Percentiles rank a stretch among this genome's conserved stretches.
Conservation (phyloP, 2,329 filamentous ascomycete species). For the Chrysoporthe puriensis region DNA sequence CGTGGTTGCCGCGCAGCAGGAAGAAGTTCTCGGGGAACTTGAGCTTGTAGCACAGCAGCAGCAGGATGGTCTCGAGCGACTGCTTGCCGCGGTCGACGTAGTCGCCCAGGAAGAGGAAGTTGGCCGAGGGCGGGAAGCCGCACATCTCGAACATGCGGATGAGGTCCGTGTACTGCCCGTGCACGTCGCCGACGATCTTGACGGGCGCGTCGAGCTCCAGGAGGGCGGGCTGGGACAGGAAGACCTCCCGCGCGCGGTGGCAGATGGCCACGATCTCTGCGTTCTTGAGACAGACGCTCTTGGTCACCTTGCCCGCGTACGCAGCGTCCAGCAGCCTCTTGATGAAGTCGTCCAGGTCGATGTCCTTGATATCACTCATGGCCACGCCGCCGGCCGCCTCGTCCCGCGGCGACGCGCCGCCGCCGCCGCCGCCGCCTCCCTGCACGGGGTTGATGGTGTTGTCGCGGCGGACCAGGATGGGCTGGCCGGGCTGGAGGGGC, state of each 20-base stretch:
- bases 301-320: conserved; percentile 95
- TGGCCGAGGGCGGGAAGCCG: conserved; percentile 87
- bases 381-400: conserved; percentile 62
- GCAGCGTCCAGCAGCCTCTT: conserved; percentile 90
- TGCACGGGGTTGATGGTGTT: conserved; percentile 70
- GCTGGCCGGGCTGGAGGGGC: conserved; percentile 76
- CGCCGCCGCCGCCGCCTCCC: conserved; percentile 30
- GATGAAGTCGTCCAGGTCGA: conserved; percentile 97
- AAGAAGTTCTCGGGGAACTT: conserved; percentile 99
- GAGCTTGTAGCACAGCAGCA: conserved; percentile 94
- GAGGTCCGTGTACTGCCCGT: conserved; percentile 94
- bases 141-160: conserved; percentile 99
- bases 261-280: conserved; percentile 96
- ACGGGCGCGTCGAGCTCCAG: conserved; percentile 92
- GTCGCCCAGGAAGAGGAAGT: conserved; percentile 93
- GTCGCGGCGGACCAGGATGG: conserved; percentile 84
- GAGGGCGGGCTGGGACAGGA: conserved; percentile 88
- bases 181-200: conserved; percentile 96
- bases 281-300: conserved; percentile 96
- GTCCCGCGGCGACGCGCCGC: conserved; percentile 50
- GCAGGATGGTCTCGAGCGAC: conserved; percentile 89
- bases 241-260: conserved; percentile 82
- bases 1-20: conserved; percentile 89
- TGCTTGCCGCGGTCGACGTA: conserved; percentile 98
- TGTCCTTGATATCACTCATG: conserved; percentile 88